phyloP scores from a whole-genome alignment of 1,139 yeast species.

The Diutina pseudorugosa region DNA sequence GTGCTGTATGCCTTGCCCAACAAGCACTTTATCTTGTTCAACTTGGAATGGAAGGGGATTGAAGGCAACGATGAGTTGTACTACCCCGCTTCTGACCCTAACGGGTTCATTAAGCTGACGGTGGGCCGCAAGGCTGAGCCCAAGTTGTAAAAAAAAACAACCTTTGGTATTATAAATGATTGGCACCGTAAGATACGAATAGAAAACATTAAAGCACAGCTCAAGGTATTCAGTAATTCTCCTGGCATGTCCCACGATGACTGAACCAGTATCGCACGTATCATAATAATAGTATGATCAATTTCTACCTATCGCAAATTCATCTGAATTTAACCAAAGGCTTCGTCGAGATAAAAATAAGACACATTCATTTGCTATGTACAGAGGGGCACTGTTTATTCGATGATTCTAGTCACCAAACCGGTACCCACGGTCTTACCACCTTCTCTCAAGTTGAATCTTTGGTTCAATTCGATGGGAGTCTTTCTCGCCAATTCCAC shows the following conservation, averaged over 20 bases:
- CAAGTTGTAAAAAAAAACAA: conserved; percentile 23
- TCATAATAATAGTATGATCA: too few species aligned
- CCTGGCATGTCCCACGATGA: too few species aligned
- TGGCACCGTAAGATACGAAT: not conserved
- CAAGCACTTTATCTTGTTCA: conserved; percentile 76
- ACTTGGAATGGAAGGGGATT: conserved; percentile 76
- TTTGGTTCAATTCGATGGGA: conserved; percentile 91
- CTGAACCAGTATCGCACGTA: too few species aligned
- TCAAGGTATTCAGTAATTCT: too few species aligned
- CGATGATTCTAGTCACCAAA: conserved; percentile 86
- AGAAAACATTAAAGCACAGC: too few species aligned
- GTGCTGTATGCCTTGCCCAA: conserved; percentile 76
- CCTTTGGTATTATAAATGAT: not conserved
- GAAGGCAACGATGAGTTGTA: conserved; percentile 69
- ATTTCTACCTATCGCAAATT: too few species aligned
- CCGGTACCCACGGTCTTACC: conserved; percentile 99
- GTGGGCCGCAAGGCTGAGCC: conserved; percentile 46
- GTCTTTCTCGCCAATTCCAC: conserved; percentile 86
- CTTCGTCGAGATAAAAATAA: not conserved
- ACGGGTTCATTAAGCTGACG: conserved; percentile 78
- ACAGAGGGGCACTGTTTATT: conserved; percentile 20
- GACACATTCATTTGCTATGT: conserved; percentile 1
- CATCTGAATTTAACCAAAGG: not conserved
- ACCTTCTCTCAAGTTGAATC: conserved; percentile 99
- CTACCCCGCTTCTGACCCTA: conserved; percentile 88